Evolutionary conservation across 108 stramenopile species (phyloP), one percentile per base, ranked within the genome.

Genomic region (Fragilariopsis cylindrus): DNA sequence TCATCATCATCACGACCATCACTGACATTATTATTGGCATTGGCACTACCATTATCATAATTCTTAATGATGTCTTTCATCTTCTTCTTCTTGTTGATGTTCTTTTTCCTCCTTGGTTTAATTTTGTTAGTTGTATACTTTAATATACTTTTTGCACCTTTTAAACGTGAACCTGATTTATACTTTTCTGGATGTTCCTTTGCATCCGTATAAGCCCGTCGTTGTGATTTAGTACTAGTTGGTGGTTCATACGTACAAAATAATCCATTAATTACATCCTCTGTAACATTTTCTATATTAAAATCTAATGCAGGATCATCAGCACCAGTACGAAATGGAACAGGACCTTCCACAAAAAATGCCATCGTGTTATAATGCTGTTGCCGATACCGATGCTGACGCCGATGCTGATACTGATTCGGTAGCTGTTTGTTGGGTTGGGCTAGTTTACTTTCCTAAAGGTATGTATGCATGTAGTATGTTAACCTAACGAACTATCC

Each of bases 161-260:
- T 48, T 16, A n/a, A 40, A 5, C 48, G 67, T 44, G 48, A 12
- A 19, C 0, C 0, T 19, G 19, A 0, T 19, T 19, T 19, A 44
- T 57, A 79, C 56, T 69, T 55, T 18, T 44, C 40, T 3, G 78
- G 78, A 19, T 79, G 16, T 3, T 40, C 42, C 19, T 21, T 48
- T 3, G 57, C 60, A 3, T 69, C 62, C 0, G 1, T 57, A 3
- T 73, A 73, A 19, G 79, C 79, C 0, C 57, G 71, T 57, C 67
- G 57, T 57, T 80, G 79, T 13, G 69, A 63, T 19, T 65, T 58
- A 60, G 68, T 66, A n/a, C 74, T 75, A 9, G 74, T 71, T 4
- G 83, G 83, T 39, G 84, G 84, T 41, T 85, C 84, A 55, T 85
- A 85, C 19, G 77, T 77, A 50, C 84, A 85, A 55, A 85, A 81